Conservation (phyloP, 495 filamentous ascomycete species). For the Bacidia rubella region DNA sequence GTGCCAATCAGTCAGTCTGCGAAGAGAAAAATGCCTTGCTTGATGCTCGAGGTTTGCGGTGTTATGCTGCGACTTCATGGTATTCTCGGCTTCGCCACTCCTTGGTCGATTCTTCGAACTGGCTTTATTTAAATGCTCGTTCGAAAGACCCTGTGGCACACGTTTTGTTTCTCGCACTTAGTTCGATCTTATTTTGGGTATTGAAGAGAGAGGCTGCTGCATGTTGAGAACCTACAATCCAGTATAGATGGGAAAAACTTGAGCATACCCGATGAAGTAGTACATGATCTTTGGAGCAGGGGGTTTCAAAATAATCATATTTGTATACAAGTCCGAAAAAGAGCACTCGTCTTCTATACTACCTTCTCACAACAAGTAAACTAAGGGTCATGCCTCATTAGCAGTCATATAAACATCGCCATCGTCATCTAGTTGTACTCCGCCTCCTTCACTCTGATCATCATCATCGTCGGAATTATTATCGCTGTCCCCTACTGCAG, state of each 20-base stretch:
- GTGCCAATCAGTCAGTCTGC: conserved; percentile 93
- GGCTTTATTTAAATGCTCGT: no score
- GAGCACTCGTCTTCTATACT: not conserved
- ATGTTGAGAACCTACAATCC: no score
- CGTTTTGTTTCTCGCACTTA: no score
- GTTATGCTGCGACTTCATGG: conserved; percentile 13
- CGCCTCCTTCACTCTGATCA: conserved; percentile 8
- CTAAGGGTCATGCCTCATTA: conserved; percentile 8
- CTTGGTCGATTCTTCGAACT: not conserved
- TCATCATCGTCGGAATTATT: conserved; percentile 13
- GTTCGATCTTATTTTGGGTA: no score
- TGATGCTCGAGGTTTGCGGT: conserved; percentile 11
- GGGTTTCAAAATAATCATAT: no score
- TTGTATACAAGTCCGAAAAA: no score
- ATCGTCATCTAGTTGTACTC: conserved; percentile 14
- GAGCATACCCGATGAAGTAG: no score
- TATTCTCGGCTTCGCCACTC: conserved; percentile 4
- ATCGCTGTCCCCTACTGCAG: not conserved
- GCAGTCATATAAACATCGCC: conserved; percentile 6
- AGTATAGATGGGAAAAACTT: no score
- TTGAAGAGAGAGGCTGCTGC: no score
- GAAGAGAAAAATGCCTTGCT: conserved; percentile 51
- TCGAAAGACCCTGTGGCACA: no score
- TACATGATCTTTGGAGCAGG: no score
- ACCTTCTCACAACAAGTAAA: not conserved